Evolutionary conservation across 1,139 yeast species (phyloP).

Genomic region (Candida freyschussii): DNA sequence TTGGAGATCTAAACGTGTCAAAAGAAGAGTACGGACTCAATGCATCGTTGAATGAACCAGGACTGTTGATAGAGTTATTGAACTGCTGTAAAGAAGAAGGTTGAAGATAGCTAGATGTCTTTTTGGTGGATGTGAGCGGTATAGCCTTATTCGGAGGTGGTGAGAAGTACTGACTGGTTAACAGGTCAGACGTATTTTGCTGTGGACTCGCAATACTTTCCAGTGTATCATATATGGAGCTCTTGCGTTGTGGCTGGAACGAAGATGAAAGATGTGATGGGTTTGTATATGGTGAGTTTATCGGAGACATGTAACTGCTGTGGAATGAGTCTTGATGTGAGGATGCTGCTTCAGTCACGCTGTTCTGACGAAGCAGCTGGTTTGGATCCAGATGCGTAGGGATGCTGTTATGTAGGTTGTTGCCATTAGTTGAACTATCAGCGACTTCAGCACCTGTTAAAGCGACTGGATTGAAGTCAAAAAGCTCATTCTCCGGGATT

Average conservation of each 20-base stretch:
- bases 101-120: conserved; percentile 10
- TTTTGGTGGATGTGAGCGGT: conserved; percentile 10
- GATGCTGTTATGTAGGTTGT: conserved; percentile 2
- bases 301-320: conserved; percentile 19
- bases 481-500: conserved; percentile 26
- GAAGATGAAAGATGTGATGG: conserved; percentile 20
- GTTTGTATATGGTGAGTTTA: conserved; percentile 21
- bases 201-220: conserved; percentile 23
- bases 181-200: conserved; percentile 8
- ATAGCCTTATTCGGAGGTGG: conserved; percentile 20
- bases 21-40: conserved; percentile 26
- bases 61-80: conserved; percentile 16
- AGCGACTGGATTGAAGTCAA: conserved; percentile 22
- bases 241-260: conserved; percentile 22
- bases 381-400: conserved; percentile 1
- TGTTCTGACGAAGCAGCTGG: conserved; percentile 6
- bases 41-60: conserved; percentile 22
- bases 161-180: conserved; percentile 22
- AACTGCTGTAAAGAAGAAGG: conserved; percentile 13
- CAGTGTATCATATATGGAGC: conserved; percentile 22
- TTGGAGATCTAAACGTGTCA: conserved; percentile 25
- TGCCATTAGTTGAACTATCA: conserved; percentile 2
- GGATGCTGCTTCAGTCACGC: conserved; percentile 2
- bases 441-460: conserved; percentile 10
- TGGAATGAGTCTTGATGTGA: conserved; percentile 14